Evolutionary conservation across 176 grass and related monocot genomes (phyloP).

Genomic region (Microstegium vimineum): DNA sequence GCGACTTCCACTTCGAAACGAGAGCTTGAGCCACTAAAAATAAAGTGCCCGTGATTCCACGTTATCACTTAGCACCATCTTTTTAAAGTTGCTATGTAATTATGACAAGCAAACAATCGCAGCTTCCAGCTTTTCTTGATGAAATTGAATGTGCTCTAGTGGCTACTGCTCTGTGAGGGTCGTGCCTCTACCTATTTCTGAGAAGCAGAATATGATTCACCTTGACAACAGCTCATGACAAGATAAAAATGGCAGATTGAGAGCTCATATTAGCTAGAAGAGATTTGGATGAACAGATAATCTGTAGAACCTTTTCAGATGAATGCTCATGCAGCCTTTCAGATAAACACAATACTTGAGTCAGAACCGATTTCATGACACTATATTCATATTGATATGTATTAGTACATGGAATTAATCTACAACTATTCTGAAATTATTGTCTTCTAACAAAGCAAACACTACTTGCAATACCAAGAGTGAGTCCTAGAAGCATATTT

Average conservation of each 20-base stretch:
- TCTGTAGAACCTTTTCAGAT: neutral
- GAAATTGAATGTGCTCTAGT: neutral
- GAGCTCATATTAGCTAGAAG: neutral
- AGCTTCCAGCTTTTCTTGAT: neutral
- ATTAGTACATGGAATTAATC: neutral
- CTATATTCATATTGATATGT: neutral
- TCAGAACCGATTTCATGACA: neutral
- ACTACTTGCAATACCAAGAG: conserved; percentile 17
- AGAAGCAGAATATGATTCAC: neutral
- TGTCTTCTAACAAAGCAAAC: conserved; percentile 10
- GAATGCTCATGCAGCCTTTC: neutral
- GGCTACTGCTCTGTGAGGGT: neutral
- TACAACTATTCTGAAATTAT: conserved; percentile 8
- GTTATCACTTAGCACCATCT: neutral
- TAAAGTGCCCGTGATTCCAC: neutral
- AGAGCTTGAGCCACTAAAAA: neutral
- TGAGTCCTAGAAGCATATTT: conserved; percentile 14
- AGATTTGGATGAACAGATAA: neutral
- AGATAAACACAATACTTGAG: neutral
- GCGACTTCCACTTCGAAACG: neutral
- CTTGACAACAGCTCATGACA: neutral
- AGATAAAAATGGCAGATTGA: neutral
- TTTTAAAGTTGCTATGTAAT: neutral
- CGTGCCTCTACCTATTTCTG: neutral
- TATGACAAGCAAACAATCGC: neutral